Percentiles rank a stretch among this genome's conserved stretches.
Evolutionary conservation across 805 yeast species (phyloP).

Genomic region (Candida hispaniensis): DNA sequence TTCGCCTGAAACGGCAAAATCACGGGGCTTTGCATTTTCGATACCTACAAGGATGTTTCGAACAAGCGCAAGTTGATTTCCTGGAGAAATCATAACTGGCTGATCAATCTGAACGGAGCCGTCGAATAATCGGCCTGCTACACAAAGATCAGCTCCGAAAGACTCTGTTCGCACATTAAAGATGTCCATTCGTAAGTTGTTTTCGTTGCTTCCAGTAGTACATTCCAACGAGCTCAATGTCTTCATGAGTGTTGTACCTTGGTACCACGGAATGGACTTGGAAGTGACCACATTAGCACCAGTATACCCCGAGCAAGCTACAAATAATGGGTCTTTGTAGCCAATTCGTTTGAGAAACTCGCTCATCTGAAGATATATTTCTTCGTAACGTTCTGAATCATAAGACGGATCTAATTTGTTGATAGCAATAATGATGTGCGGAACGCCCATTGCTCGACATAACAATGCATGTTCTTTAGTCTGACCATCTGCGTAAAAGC

Average conservation of each 20-base stretch:
- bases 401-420: conserved; percentile 64
- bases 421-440: conserved; percentile 46
- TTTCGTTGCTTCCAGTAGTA: conserved; percentile 21
- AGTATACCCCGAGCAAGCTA: conserved; percentile 60
- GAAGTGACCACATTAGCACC: conserved; percentile 55
- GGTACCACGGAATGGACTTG: conserved; percentile 37
- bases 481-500: conserved; percentile 58
- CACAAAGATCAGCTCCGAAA: conserved; percentile 39
- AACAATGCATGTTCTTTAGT: conserved; percentile 68
- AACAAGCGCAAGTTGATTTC: conserved; percentile 27
- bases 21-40: conserved; percentile 3
- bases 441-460: conserved; percentile 58
- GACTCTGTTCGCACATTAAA: conserved; percentile 48
- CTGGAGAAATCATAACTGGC: conserved; percentile 46
- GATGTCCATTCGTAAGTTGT: conserved; percentile 47
- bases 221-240: conserved; percentile 26
- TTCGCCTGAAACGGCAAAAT: conserved; percentile 31
- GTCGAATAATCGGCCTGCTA: conserved; percentile 55
- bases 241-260: conserved; percentile 35
- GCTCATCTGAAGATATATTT: conserved; percentile 39
- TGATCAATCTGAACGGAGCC: conserved; percentile 69
- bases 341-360: conserved; percentile 46
- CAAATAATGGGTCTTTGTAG: conserved; percentile 38
- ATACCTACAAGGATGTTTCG: conserved; percentile 21
- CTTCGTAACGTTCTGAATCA: conserved; percentile 42